These are phyloP conservation scores for Physaria fendleri DNA, from an alignment of 345 rosid species.

Conservation along the genomic window DNA sequence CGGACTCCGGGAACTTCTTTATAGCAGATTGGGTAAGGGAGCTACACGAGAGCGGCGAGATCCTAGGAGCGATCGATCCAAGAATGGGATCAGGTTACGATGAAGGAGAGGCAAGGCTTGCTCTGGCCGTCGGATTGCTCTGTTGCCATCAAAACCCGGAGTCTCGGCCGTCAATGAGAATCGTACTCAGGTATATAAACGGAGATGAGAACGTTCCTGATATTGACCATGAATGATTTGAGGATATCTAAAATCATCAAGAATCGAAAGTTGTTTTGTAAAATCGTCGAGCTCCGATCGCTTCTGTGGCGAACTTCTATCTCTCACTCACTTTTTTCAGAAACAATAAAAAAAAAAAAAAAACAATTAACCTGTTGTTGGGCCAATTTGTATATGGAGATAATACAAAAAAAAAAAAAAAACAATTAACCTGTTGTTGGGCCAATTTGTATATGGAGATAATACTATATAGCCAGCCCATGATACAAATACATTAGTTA, in stretches of 20 bases:
- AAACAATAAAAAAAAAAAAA: no score
- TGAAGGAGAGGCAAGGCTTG: slow-evolving; percentile 38
- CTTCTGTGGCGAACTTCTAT: no score
- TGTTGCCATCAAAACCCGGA: slow-evolving; percentile 41
- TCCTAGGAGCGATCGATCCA: slow-evolving; percentile 38
- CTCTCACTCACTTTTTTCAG: no score
- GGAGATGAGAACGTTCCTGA: slow-evolving; percentile 40
- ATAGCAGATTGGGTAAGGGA: slow-evolving; percentile 29
- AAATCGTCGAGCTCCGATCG: slow-evolving; percentile 18
- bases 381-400: not conserved
- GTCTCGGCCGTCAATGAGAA: slow-evolving; percentile 52
- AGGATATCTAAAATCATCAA: slow-evolving; percentile 4
- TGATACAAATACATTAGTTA: not conserved
- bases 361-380: not conserved
- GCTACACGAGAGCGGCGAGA: slow-evolving; percentile 9
- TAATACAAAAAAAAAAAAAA: no score
- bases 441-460: not conserved
- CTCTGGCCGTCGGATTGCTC: slow-evolving; percentile 39
- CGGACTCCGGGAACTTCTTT: slow-evolving; percentile 23
- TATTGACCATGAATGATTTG: slow-evolving; percentile 12
- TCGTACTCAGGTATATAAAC: slow-evolving; percentile 39
- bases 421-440: not conserved
- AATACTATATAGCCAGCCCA: not conserved
- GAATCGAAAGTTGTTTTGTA: slow-evolving; percentile 1
- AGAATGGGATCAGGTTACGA: slow-evolving; percentile 24